Evolutionary conservation across 371 early-diverging fungal species (phyloP).

Genomic region (Amoeboaphelidium protococcarum): DNA sequence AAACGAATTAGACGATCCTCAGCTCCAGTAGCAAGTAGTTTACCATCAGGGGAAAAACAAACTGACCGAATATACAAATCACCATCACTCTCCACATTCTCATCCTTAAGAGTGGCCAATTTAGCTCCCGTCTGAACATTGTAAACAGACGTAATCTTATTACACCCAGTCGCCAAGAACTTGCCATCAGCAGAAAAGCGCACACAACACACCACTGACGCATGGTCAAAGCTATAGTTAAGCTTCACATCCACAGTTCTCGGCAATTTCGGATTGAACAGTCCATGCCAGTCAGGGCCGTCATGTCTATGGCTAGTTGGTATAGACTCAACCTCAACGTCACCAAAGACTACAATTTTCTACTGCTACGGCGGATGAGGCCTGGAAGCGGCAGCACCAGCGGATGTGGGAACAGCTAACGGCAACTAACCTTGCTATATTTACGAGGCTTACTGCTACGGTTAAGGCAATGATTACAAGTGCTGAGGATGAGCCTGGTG

Average conservation of each 20-base stretch:
- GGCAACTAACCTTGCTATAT: background rate
- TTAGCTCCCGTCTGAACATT: slow-evolving; percentile 42
- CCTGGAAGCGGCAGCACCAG: background rate
- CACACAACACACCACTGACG: slow-evolving; percentile 81
- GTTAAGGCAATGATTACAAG: no score
- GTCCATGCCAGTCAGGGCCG: slow-evolving; percentile 60
- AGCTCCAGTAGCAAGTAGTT: slow-evolving; percentile 78
- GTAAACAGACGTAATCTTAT: slow-evolving; percentile 63
- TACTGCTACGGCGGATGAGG: background rate
- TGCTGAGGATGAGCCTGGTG: no score
- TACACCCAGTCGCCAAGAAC: slow-evolving; percentile 82
- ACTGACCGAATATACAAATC: slow-evolving; percentile 88
- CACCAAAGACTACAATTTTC: slow-evolving; percentile 6
- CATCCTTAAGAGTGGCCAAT: slow-evolving; percentile 50
- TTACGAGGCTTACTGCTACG: no score
- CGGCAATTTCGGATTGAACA: slow-evolving; percentile 23
- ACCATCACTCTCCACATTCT: slow-evolving; percentile 32
- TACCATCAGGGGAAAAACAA: slow-evolving; percentile 83
- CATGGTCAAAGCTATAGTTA: slow-evolving; percentile 59
- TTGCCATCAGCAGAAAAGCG: slow-evolving; percentile 75
- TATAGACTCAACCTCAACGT: slow-evolving; percentile 52
- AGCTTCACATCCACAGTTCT: slow-evolving; percentile 50
- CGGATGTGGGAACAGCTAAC: background rate
- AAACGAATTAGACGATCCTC: slow-evolving; percentile 79
- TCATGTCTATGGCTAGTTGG: slow-evolving; percentile 57